Conservation (phyloP, 106 monocot genomes). For the Narthecium ossifragum region DNA sequence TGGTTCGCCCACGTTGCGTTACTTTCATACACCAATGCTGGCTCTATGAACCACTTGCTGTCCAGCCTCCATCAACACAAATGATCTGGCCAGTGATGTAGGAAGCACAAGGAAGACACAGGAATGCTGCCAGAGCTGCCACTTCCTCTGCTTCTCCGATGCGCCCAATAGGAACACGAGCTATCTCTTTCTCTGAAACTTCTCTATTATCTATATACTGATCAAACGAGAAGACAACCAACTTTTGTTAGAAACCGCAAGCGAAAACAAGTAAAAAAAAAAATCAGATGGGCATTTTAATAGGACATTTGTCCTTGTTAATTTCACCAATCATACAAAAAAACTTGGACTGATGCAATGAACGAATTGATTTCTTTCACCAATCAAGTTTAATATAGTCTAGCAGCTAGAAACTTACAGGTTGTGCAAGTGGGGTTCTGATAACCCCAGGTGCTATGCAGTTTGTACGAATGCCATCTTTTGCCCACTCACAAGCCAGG, state of each 20-base stretch:
- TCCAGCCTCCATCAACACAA: slow-evolving; percentile 4
- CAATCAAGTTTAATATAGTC: too few relatives aligned
- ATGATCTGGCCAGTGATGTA: slow-evolving; percentile 10
- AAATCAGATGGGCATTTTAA: background rate
- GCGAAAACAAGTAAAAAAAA: background rate
- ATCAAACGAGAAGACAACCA: background rate
- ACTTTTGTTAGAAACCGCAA: background rate
- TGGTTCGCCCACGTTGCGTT: too few relatives aligned
- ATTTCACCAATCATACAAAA: too few relatives aligned
- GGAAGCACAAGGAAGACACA: slow-evolving; percentile 9
- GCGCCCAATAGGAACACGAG: slow-evolving; percentile 7
- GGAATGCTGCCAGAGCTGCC: slow-evolving; percentile 7
- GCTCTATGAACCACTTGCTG: background rate
- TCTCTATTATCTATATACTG: background rate
- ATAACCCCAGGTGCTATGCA: slow-evolving; percentile 26
- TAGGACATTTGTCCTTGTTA: too few relatives aligned
- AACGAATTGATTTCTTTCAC: too few relatives aligned
- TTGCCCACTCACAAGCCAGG: slow-evolving; percentile 36
- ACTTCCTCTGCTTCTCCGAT: slow-evolving; percentile 9
- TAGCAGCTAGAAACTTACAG: slow-evolving; percentile 3
- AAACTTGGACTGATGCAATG: too few relatives aligned
- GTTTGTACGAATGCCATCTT: slow-evolving; percentile 30
- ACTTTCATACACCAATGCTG: too few relatives aligned
- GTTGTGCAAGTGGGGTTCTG: slow-evolving; percentile 5
- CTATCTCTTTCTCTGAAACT: background rate